phyloP scores from a whole-genome alignment of 225 moss, liverwort and hornwort genomes.

The Lunularia cruciata region DNA sequence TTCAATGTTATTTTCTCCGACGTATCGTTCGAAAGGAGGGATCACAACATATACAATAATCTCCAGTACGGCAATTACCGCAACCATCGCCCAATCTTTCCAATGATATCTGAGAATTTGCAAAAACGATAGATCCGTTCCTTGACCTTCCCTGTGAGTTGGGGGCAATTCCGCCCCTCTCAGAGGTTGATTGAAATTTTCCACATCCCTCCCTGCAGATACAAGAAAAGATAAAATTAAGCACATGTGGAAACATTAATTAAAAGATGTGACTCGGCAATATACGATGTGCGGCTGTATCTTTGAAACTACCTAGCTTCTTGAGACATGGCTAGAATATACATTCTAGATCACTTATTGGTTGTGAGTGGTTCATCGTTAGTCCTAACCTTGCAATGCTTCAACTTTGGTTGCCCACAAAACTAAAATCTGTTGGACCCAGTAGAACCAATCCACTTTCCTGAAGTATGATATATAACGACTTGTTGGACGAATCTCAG shows the following conservation, averaged over 20 bases:
- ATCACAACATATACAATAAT: conserved; percentile 50
- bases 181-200: conserved; percentile 8
- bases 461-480: no score
- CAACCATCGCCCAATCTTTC: conserved; percentile 47
- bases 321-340: no score
- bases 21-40: conserved; percentile 50
- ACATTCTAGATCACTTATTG: no score
- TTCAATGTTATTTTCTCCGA: conserved; percentile 31
- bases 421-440: no score
- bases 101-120: conserved; percentile 40
- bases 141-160: conserved; percentile 13
- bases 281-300: no score
- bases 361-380: no score
- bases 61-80: conserved; percentile 44
- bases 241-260: background rate
- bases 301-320: no score
- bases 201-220: conserved; percentile 1
- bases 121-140: conserved; percentile 31
- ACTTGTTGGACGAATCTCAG: no score
- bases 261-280: no score
- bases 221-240: background rate
- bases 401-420: no score
- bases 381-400: no score
- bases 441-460: no score
- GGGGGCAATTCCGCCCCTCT: conserved; percentile 22